Percentiles rank a stretch among this genome's conserved stretches.
Evolutionary conservation across 1,284 basidiomycete species (phyloP).

Genomic region (Cutaneotrichosporon dermatis): DNA sequence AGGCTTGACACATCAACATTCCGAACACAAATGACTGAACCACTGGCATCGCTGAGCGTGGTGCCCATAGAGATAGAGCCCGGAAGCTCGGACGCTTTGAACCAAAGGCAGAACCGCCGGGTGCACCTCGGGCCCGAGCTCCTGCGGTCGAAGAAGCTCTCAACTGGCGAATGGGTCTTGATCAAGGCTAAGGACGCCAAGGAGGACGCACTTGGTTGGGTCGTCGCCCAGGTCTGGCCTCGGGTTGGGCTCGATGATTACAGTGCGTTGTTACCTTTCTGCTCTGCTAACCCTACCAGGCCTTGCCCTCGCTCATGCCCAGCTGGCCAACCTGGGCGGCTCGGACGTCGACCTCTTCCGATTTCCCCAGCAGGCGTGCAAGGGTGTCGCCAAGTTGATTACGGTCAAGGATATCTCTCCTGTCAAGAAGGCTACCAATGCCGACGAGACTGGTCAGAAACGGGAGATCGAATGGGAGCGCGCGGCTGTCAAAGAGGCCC

Average conservation of each 20-base stretch:
- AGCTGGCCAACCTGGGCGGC: conserved; percentile 23
- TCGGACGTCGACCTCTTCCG: conserved; percentile 24
- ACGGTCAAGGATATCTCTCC: conserved; percentile 18
- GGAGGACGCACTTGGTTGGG: conserved; percentile 1
- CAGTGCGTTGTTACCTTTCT: conserved; percentile 19
- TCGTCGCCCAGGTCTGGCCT: conserved; percentile 40
- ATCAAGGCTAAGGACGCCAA: neutral
- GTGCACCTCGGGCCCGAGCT: conserved; percentile 39
- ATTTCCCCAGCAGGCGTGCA: conserved; percentile 22
- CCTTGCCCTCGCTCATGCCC: conserved; percentile 20
- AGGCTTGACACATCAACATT: too few species aligned
- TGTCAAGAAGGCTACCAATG: neutral
- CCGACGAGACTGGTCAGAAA: conserved; percentile 20
- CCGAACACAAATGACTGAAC: neutral
- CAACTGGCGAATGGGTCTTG: conserved; percentile 44
- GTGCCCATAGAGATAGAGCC: conserved; percentile 12
- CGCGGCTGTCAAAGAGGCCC: conserved; percentile 49
- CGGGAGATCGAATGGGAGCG: conserved; percentile 47
- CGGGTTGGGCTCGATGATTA: conserved; percentile 32
- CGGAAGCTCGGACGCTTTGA: conserved; percentile 10
- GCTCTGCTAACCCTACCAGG: conserved; percentile 4
- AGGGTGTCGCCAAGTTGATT: conserved; percentile 24
- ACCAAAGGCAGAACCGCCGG: conserved; percentile 27
- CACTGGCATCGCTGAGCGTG: conserved; percentile 11
- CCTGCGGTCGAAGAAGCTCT: conserved; percentile 35